A percentile compares a stretch with the other conserved stretches of the same genome.
These are phyloP conservation scores for Yamadazyma aaseri DNA, from an alignment of 1,139 yeast genomes.

Conservation along the genomic window DNA sequence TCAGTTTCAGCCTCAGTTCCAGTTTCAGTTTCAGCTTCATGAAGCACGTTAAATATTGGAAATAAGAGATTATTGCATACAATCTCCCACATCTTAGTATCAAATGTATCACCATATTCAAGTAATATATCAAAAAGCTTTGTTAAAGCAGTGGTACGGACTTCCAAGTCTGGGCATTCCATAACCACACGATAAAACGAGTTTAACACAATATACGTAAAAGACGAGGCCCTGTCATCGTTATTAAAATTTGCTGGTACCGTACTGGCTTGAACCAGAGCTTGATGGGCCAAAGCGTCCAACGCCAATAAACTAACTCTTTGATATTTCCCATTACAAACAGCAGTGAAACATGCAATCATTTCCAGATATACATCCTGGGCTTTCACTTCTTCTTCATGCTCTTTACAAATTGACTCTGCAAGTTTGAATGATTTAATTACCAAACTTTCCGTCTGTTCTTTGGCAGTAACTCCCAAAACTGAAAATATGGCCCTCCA, in stretches of 20 bases:
- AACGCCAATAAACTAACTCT: constrained; percentile 77
- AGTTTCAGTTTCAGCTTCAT: constrained; percentile 73
- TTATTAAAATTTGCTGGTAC: neutral
- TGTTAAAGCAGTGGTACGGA: constrained; percentile 83
- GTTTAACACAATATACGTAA: neutral
- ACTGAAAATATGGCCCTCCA: constrained; percentile 91
- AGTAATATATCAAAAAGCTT: constrained; percentile 78
- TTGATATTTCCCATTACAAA: constrained; percentile 82
- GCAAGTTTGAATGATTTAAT: constrained; percentile 63
- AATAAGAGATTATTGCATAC: constrained; percentile 76
- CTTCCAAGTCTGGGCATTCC: constrained; percentile 94
- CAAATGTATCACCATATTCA: constrained; percentile 76
- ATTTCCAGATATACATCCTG: constrained; percentile 77
- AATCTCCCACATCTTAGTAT: constrained; percentile 75
- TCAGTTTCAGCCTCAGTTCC: constrained; percentile 62
- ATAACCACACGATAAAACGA: constrained; percentile 29
- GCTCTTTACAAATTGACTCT: constrained; percentile 59
- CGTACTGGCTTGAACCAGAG: neutral
- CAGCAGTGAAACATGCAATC: constrained; percentile 73
- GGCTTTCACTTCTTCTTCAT: constrained; percentile 59
- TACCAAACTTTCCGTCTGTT: constrained; percentile 57
- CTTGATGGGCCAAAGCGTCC: constrained; percentile 49
- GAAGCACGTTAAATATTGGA: constrained; percentile 84
- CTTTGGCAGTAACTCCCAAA: constrained; percentile 63
- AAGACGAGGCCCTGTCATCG: neutral